A percentile compares a stretch with the other conserved stretches of the same genome.
Evolutionary conservation across 2,329 filamentous ascomycete genomes (phyloP).

Genomic region (Sporothrix inflata): DNA sequence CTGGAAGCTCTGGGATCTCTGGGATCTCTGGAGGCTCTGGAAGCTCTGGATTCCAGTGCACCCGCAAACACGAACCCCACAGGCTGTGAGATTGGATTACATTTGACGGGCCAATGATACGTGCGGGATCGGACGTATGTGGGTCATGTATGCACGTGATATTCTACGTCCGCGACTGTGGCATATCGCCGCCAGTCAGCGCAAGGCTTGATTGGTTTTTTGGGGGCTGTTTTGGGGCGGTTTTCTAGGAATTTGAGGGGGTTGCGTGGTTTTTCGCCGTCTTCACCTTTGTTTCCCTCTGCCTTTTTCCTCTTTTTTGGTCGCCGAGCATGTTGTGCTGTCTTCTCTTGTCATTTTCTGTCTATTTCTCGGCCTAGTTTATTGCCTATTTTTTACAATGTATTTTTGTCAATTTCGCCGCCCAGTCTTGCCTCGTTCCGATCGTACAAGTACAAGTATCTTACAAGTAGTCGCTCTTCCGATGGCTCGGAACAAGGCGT

Average conservation of each 20-base stretch:
- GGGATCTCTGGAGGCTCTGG: background rate
- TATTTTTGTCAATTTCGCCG: background rate
- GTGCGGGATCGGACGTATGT: background rate
- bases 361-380: background rate
- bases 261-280: background rate
- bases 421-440: background rate
- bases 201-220: background rate
- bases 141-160: background rate
- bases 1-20: background rate
- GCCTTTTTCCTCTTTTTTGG: background rate
- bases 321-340: background rate
- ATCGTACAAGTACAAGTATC: no score
- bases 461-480: background rate
- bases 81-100: slow-evolving; percentile 5
- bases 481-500: background rate
- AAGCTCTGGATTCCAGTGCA: background rate
- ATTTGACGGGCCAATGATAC: background rate
- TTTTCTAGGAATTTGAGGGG: no score
- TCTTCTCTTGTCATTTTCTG: background rate
- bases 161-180: background rate
- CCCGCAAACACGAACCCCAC: background rate
- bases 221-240: background rate
- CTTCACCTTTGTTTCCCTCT: background rate
- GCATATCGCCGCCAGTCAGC: background rate
- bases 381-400: background rate